A percentile compares a stretch with the other conserved stretches of the same genome.
These are phyloP conservation scores for Carex sylvatica DNA, from an alignment of 202 grass and related monocot species.

Conservation along the genomic window DNA sequence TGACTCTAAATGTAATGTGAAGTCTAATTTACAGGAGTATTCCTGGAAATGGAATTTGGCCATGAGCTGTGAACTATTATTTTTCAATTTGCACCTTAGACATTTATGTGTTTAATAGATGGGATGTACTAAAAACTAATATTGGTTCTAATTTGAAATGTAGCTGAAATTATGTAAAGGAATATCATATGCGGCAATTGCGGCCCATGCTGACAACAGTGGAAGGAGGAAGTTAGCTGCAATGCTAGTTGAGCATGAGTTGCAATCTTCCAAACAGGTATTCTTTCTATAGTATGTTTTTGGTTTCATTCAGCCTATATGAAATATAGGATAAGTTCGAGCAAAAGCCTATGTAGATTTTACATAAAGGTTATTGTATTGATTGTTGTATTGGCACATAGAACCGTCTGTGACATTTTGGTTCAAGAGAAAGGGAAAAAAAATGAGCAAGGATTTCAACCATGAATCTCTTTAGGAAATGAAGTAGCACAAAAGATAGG, in stretches of 20 bases:
- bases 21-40: no score
- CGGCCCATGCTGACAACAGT: constrained; percentile 91
- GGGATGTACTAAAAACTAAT: constrained; percentile 21
- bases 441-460: background rate
- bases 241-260: constrained; percentile 89
- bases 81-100: background rate
- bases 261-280: constrained; percentile 90
- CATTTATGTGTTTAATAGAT: constrained; percentile 2
- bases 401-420: background rate
- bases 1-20: background rate
- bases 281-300: constrained; percentile 27
- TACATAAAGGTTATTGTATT: background rate
- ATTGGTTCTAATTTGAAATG: constrained; percentile 30
- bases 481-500: background rate
- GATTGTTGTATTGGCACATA: background rate
- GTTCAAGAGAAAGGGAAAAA: background rate
- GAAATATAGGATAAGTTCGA: background rate
- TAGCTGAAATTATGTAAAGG: constrained; percentile 97
- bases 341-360: background rate
- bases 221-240: constrained; percentile 80
- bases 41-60: background rate
- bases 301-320: background rate
- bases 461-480: background rate
- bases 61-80: constrained; percentile 2
- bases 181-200: constrained; percentile 95